phyloP scores from a whole-genome alignment of 306 rosid genomes.

The Dicorynia guianensis region DNA sequence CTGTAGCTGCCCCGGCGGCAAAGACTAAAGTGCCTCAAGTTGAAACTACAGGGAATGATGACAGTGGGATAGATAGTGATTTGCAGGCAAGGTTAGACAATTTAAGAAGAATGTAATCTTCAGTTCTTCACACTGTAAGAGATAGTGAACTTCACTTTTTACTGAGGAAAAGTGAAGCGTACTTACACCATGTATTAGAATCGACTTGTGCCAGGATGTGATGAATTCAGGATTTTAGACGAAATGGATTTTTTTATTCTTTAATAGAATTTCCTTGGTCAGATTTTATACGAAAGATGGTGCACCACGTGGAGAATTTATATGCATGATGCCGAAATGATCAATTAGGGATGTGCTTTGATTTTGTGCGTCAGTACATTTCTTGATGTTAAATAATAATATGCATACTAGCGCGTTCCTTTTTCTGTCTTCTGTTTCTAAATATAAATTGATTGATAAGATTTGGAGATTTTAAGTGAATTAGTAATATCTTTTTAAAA shows the following conservation, averaged over 20 bases:
- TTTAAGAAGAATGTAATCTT: slow-evolving; percentile 78
- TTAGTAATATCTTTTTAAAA: too few species aligned
- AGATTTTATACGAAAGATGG: slow-evolving; percentile 25
- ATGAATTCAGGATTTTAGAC: slow-evolving; percentile 47
- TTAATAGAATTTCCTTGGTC: slow-evolving; percentile 35
- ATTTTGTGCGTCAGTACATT: too few species aligned
- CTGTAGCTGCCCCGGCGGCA: slow-evolving; percentile 83
- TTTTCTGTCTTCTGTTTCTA: too few species aligned
- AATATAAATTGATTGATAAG: too few species aligned
- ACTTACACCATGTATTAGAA: slow-evolving; percentile 48
- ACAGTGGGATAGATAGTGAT: slow-evolving; percentile 84
- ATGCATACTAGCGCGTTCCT: too few species aligned
- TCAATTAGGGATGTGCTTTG: too few species aligned
- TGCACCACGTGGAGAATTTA: background rate
- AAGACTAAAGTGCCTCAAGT: slow-evolving; percentile 78
- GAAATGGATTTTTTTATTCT: slow-evolving; percentile 19
- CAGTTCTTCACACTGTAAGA: slow-evolving; percentile 41
- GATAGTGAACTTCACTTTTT: slow-evolving; percentile 31
- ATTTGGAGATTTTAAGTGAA: too few species aligned
- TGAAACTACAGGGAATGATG: slow-evolving; percentile 73
- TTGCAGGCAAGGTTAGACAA: slow-evolving; percentile 94
- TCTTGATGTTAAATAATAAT: too few species aligned
- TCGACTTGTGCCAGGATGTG: slow-evolving; percentile 40
- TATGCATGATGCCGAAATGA: background rate
- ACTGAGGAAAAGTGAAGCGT: slow-evolving; percentile 41